These are phyloP conservation scores for Boletus barrowsii DNA, from an alignment of 768 basidiomycete species.

Conservation along the genomic window DNA sequence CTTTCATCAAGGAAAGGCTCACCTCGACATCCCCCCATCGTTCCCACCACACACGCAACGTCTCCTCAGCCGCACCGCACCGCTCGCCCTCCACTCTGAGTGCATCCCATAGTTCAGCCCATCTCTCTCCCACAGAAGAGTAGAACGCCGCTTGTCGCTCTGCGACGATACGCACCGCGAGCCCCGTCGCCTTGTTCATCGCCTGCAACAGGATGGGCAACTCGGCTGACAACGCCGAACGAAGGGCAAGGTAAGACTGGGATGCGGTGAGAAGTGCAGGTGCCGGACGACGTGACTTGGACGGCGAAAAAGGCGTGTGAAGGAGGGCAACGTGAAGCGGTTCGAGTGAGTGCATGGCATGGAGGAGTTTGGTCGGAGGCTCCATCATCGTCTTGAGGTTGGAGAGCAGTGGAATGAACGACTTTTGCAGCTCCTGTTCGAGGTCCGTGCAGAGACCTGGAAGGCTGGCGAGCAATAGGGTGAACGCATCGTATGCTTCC, in stretches of 20 bases:
- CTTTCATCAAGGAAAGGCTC: conserved; percentile 37
- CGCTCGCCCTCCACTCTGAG: conserved; percentile 67
- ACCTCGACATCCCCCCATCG: conserved; percentile 68
- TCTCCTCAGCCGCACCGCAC: conserved; percentile 67
- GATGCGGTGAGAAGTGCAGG: conserved; percentile 68
- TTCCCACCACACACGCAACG: conserved; percentile 64
- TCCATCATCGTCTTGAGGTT: conserved; percentile 56
- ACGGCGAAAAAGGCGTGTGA: conserved; percentile 57
- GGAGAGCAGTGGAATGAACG: conserved; percentile 56
- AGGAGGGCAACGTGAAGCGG: conserved; percentile 70
- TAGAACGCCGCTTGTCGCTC: conserved; percentile 61
- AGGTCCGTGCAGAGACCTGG: conserved; percentile 51
- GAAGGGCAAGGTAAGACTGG: conserved; percentile 71
- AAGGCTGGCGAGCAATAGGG: conserved; percentile 55
- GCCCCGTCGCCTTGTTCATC: conserved; percentile 57
- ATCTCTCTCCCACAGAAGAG: conserved; percentile 55
- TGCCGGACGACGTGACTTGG: conserved; percentile 57
- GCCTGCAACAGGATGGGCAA: conserved; percentile 61
- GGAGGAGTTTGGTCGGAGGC: conserved; percentile 62
- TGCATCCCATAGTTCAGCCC: conserved; percentile 85
- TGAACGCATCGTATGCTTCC: conserved; percentile 73
- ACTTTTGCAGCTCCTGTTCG: conserved; percentile 49
- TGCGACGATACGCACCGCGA: conserved; percentile 50
- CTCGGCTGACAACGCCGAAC: conserved; percentile 68
- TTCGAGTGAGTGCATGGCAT: conserved; percentile 70